Base-by-base conservation (phyloP, 805 yeast species). In the Lipomyces sp. region DNA sequence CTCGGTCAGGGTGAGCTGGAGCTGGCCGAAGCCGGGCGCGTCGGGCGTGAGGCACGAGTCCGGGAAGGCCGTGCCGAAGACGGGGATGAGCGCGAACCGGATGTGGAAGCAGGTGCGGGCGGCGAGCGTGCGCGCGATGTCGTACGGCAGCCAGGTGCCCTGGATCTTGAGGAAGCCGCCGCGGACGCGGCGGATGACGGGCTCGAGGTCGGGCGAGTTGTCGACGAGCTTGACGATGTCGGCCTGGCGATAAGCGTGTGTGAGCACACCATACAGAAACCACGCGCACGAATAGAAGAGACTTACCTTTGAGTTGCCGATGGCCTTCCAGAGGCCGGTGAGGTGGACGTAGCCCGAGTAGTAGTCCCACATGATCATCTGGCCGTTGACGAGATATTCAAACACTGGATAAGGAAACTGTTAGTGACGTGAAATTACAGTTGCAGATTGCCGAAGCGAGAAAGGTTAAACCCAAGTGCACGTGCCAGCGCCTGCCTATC, bases 101-200 rank as follows among this genome's bases (percentile, higher is more conserved):
- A 89, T 84, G 49, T 82, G 80, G 67, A 78, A 88, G 69, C 95
- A 86, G 61, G 88, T 85, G 45, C 84, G 77, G 31, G 79, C 67
- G 2, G 95, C 91, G 46, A 89, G 70, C 29, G 77, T 69, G 53
- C 74, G 75, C 22, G 95, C 88, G 44, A 85, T 72, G 8, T 76
- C 77, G 62, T 69, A 83, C 1, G 95, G 91, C 35, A 88, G 69
- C 96, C 96, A 90, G 7, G 96, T 87, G 3, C 97, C 97, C 70
- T 89, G 97, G 58, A 90, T 87, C 71, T 88, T 88, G 58, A 89
- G 75, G 62, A 81, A 87, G 2, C 96, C 97, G 41, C 97, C 97
- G 48, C 96, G 73, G 14, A 89, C 87, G 44, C 96, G 77, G 61
- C 80, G 80, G 47, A 84, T 75, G 37, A 74, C 76, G 16, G 75